phyloP scores from a whole-genome alignment of 352 stramenopile species.

The Aphanomyces cochlioides region DNA sequence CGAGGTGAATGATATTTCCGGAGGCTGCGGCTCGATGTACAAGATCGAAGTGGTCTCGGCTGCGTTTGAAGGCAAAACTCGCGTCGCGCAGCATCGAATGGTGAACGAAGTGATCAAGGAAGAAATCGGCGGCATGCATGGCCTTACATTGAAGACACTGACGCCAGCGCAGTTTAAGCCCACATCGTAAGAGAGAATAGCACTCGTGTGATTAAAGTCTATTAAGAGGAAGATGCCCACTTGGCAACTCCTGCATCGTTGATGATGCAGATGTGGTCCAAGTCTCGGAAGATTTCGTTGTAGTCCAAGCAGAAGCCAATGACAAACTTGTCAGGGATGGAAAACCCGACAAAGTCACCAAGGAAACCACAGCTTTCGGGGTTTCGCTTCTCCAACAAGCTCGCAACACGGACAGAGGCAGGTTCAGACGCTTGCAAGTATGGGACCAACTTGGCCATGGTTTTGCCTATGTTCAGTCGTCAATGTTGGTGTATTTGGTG shows the following conservation, averaged over 20 bases:
- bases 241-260: constrained; percentile 89
- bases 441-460: constrained; percentile 89
- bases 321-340: constrained; percentile 94
- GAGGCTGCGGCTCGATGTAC: constrained; percentile 87
- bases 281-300: constrained; percentile 95
- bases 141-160: constrained; percentile 75
- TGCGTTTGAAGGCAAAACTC: constrained; percentile 70
- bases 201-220: constrained; percentile 9
- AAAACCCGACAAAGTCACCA: constrained; percentile 95
- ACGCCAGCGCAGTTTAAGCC: constrained; percentile 67
- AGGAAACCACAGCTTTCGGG: constrained; percentile 83
- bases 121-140: constrained; percentile 85
- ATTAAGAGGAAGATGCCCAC: constrained; percentile 41
- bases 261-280: constrained; percentile 95
- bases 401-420: constrained; percentile 85
- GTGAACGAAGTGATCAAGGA: constrained; percentile 85
- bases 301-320: constrained; percentile 97
- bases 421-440: constrained; percentile 75
- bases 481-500: background rate
- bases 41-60: constrained; percentile 80
- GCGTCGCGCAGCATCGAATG: constrained; percentile 84
- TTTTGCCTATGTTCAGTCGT: constrained; percentile 60
- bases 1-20: constrained; percentile 82
- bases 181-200: constrained; percentile 11
- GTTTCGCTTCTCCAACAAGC: constrained; percentile 93